These are phyloP conservation scores for Rhodotorula graminis DNA, from an alignment of 768 basidiomycete genomes.

Conservation along the genomic window DNA sequence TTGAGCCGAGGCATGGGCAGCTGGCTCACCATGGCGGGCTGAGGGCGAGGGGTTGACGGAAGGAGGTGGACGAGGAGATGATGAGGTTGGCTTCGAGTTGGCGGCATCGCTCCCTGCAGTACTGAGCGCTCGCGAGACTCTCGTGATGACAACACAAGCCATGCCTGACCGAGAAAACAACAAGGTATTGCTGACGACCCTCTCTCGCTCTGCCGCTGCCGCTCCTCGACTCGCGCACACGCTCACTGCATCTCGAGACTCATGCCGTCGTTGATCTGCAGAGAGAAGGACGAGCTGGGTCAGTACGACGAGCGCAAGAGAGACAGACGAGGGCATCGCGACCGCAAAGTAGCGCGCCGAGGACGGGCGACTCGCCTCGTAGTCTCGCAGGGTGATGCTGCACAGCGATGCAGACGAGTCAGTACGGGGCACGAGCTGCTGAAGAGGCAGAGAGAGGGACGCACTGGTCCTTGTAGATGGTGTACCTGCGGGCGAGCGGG, in stretches of 20 bases:
- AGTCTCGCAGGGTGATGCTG: slow-evolving; percentile 74
- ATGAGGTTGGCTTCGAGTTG: not conserved
- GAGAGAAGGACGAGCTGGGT: no score
- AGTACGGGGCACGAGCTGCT: no score
- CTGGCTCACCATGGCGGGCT: not conserved
- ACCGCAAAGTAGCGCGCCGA: not conserved
- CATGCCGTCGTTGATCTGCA: slow-evolving; percentile 75
- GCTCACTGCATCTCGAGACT: slow-evolving; percentile 82
- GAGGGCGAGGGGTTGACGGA: not conserved
- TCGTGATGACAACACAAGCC: not conserved
- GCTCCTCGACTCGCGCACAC: not conserved
- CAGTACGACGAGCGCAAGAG: not conserved
- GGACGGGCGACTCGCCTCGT: slow-evolving; percentile 53
- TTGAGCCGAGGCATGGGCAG: not conserved
- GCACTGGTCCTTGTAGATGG: slow-evolving; percentile 85
- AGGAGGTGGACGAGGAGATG: not conserved
- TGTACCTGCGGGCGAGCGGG: slow-evolving; percentile 61
- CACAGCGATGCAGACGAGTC: no score
- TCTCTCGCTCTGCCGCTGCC: no score
- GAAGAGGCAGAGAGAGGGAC: not conserved
- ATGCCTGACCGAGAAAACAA: not conserved
- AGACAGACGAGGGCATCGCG: no score
- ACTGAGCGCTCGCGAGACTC: not conserved
- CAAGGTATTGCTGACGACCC: not conserved
- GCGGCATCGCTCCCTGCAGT: not conserved